Conservation (phyloP, 2,329 filamentous ascomycete species). For the Colletotrichum spaethianum region DNA sequence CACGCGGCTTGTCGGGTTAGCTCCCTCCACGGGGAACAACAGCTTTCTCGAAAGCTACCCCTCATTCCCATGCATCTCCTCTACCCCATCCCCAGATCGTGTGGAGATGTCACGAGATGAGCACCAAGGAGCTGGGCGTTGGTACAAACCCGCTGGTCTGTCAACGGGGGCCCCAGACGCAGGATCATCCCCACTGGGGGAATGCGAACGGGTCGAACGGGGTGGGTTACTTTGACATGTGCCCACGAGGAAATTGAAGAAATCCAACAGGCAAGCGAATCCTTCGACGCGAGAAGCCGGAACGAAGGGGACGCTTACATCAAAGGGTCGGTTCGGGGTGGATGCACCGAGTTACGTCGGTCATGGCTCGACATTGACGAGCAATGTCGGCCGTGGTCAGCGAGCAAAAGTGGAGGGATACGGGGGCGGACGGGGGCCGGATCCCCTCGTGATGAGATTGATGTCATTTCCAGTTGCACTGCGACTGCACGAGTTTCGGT, state of each 20-base stretch:
- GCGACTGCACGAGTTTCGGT: conserved; percentile 33
- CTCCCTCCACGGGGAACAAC: conserved; percentile 38
- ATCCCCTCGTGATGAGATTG: conserved; percentile 26
- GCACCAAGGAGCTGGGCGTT: conserved; percentile 32
- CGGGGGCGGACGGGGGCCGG: conserved; percentile 15
- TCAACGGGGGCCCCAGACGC: conserved; percentile 35
- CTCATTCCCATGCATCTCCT: conserved; percentile 37
- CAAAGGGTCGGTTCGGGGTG: conserved; percentile 17
- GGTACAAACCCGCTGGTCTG: conserved; percentile 32
- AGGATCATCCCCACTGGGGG: conserved; percentile 32
- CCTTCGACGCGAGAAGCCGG: conserved; percentile 34
- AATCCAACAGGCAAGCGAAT: conserved; percentile 24
- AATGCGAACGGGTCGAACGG: conserved; percentile 34
- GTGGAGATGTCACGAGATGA: conserved; percentile 43
- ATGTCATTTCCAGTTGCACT: conserved; percentile 37
- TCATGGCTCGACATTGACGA: conserved; percentile 18
- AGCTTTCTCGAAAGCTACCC: conserved; percentile 41
- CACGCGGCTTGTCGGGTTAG: conserved; percentile 36
- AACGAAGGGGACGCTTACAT: neutral
- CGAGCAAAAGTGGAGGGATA: conserved; percentile 31
- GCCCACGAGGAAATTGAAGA: neutral
- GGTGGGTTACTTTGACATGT: neutral
- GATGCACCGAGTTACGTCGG: conserved; percentile 30
- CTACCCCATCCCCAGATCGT: conserved; percentile 40
- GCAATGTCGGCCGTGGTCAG: conserved; percentile 32